Evolutionary conservation across 2,329 filamentous ascomycete genomes (phyloP).

Genomic region (Fusarium ambrosium): DNA sequence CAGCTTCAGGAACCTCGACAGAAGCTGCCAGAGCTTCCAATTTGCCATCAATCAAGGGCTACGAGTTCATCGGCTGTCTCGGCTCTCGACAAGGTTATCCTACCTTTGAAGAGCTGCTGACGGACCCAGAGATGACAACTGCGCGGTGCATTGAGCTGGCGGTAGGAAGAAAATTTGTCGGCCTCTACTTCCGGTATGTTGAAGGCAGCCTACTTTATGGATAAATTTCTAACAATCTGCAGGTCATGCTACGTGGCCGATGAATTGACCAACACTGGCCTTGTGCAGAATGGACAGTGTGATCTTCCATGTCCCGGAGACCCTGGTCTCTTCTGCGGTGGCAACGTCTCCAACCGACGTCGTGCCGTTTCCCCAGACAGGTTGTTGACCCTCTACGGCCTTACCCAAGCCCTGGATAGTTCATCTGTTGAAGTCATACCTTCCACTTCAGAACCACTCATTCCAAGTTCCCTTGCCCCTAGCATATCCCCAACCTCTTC

Average conservation of each 20-base stretch:
- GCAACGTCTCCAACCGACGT: not conserved
- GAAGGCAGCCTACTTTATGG: not conserved
- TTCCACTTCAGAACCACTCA: not conserved
- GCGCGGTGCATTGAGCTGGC: slow-evolving; percentile 8
- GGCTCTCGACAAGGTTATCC: slow-evolving; percentile 24
- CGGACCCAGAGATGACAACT: slow-evolving; percentile 20
- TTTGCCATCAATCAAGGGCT: slow-evolving; percentile 10
- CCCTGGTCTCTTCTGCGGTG: slow-evolving; percentile 21
- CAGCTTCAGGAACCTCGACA: not conserved
- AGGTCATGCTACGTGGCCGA: slow-evolving; percentile 28
- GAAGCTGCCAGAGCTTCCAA: slow-evolving; percentile 5
- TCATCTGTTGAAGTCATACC: not conserved
- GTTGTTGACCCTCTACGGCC: not conserved
- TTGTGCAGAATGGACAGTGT: slow-evolving; percentile 10
- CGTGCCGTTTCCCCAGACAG: not conserved
- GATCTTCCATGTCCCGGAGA: slow-evolving; percentile 25
- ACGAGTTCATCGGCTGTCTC: slow-evolving; percentile 19
- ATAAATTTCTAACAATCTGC: not conserved
- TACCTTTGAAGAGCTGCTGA: slow-evolving; percentile 6
- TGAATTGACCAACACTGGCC: not conserved
- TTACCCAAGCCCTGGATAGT: not conserved
- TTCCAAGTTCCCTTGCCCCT: not conserved
- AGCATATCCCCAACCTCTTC: not conserved
- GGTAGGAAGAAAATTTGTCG: not conserved
- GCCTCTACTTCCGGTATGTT: slow-evolving; percentile 12